Evolutionary conservation across 441 rosid genomes (phyloP), one percentile per base, ranked within the genome.

Genomic region (Corymbia citriodora): DNA sequence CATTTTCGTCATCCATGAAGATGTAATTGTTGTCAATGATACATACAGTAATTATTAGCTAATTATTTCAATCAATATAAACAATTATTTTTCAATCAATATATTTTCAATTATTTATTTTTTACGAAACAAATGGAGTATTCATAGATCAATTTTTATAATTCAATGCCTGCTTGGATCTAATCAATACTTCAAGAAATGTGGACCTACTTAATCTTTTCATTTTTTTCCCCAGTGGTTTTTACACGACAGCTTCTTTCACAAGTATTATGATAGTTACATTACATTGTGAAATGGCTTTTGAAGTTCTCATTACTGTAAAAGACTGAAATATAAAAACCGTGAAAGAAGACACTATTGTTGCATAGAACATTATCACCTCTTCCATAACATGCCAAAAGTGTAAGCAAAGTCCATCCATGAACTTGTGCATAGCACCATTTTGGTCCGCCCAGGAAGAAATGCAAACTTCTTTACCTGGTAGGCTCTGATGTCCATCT

Each of bases 31-130:
- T 63, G 33, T 0, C n/a, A 33, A 63, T 29, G 4, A 63, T 63
- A 29, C 0, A 2, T 6, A 7, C 33, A 1, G 14, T 14, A 29
- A 29, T 63, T 14, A 7, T 63, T 29, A 3, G 14, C 10, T 63
- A 63, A 63, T 63, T 7, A 63, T 29, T 63, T 63, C 18, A 63
- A 63, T 14, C n/a, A 63, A 63, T 63, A 29, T 33, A 14, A 3
- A 63, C 4, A 33, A 13, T 63, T 29, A 63, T 4, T 63, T 63
- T 63, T 6, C 1, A 11, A 29, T 7, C 12, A 63, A 1, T 14
- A 7, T 63, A 29, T 6, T 12, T 33, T 0, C 31, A 14, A 63
- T 12, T 7, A 1, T 63, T 63, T 17, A 63, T 0, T 63, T 63
- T 63, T 3, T 4, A 13, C 9, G 15, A 29, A 63, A 8, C 2